These are phyloP conservation scores for Sedum album DNA, from an alignment of 164 flowering plant species.

Conservation along the genomic window DNA sequence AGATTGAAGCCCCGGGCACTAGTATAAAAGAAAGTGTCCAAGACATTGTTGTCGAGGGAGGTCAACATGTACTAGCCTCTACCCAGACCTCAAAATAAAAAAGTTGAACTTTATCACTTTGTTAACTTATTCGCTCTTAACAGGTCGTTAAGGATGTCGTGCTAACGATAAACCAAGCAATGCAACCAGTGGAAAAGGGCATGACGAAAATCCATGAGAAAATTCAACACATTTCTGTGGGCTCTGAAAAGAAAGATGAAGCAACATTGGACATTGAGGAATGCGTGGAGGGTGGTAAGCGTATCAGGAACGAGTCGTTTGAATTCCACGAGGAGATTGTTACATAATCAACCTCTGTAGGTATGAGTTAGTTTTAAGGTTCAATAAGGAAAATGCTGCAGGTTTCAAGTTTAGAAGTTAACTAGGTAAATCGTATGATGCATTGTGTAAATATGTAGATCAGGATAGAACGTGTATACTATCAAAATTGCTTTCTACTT, in stretches of 20 bases:
- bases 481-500: too few species aligned
- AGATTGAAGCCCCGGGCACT: conserved; percentile 64
- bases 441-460: neutral
- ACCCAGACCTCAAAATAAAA: neutral
- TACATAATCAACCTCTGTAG: neutral
- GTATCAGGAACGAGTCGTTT: conserved; percentile 13
- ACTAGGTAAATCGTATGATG: neutral
- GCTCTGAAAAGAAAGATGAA: conserved; percentile 26
- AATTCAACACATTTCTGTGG: conserved; percentile 34
- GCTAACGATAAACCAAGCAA: conserved; percentile 81
- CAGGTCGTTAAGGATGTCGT: conserved; percentile 90
- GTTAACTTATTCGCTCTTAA: neutral
- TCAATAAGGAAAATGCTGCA: neutral
- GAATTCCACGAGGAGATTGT: conserved; percentile 8
- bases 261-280: conserved; percentile 32
- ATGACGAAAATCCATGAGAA: conserved; percentile 75
- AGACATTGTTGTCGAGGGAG: conserved; percentile 29
- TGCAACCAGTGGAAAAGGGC: conserved; percentile 81
- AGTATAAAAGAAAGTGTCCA: conserved; percentile 80
- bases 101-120: too few species aligned
- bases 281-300: conserved; percentile 20
- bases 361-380: neutral
- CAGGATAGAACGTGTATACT: neutral
- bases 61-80: conserved; percentile 11
- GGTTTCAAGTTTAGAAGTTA: neutral